Percentiles rank a stretch among this genome's conserved stretches.
Evolutionary conservation across 768 basidiomycete genomes (phyloP).

Genomic region (Trametes coccinea): DNA sequence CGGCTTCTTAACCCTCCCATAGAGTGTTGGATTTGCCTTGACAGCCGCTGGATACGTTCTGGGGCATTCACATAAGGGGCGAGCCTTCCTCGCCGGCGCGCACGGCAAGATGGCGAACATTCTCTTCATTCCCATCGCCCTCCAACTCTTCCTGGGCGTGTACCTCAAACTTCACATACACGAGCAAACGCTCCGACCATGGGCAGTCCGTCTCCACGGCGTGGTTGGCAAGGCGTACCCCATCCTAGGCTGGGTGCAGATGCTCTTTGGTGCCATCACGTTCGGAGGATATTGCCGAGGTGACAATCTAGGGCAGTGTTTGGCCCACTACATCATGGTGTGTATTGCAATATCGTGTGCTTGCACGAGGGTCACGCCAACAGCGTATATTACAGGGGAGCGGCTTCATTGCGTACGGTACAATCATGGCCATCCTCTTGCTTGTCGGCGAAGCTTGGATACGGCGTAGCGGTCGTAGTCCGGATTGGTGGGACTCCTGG

Average conservation of each 20-base stretch:
- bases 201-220: slow-evolving; percentile 69
- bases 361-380: neutral
- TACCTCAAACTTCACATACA: slow-evolving; percentile 93
- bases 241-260: slow-evolving; percentile 84
- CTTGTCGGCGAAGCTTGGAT: slow-evolving; percentile 80
- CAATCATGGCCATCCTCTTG: slow-evolving; percentile 77
- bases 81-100: slow-evolving; percentile 69
- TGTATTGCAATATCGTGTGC: slow-evolving; percentile 10
- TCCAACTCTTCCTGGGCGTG: slow-evolving; percentile 73
- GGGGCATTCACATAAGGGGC: slow-evolving; percentile 84
- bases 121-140: slow-evolving; percentile 60
- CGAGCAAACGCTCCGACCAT: slow-evolving; percentile 71
- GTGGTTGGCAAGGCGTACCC: slow-evolving; percentile 85
- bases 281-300: slow-evolving; percentile 78
- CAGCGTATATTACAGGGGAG: slow-evolving; percentile 52
- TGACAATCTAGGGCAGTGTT: slow-evolving; percentile 79
- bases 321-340: slow-evolving; percentile 84
- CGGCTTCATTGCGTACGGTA: slow-evolving; percentile 86
- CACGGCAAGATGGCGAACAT: slow-evolving; percentile 74
- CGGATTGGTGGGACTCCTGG: slow-evolving; percentile 89
- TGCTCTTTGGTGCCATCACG: slow-evolving; percentile 80
- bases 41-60: slow-evolving; percentile 75
- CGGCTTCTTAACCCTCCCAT: no score
- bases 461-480: slow-evolving; percentile 65
- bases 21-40: slow-evolving; percentile 69